Evolutionary conservation across 768 basidiomycete species (phyloP), one percentile per base, ranked within the genome.

Genomic region (Boletellus ananas): DNA sequence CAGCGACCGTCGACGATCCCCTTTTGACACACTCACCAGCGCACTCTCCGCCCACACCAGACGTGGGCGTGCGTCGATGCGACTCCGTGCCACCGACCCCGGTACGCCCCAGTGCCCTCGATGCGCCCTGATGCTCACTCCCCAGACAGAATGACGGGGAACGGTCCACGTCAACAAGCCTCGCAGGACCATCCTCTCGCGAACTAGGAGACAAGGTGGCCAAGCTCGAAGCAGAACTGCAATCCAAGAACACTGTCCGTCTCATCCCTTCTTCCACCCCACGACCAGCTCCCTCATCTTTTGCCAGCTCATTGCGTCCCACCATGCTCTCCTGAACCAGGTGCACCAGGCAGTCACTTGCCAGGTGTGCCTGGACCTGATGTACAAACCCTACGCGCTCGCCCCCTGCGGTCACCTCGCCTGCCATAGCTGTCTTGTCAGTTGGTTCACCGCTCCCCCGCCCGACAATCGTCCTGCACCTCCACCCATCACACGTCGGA

Each of bases 351-450:
- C 83, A 0, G 65, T 88, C 21, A 85, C 80, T 12, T 91, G 89
- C 52, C 85, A 90, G 64, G 84, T 91, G 53, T 91, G 89, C 60
- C 72, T 90, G 23, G 87, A 89, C 57, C 70, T 87, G 20, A 73
- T 91, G 64, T 74, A 85, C 63, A 80, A 78, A 55, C 87, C 89
- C 0, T 90, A 80, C 55, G 81, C 86, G 0, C 79, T 89, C 17
- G 76, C 84, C 0, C 87, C 87, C 1, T 90, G 87, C 50, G 87
- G 88, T 5, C 87, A 89, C 54, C 71, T 86, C 42, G 79, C 80
- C 3, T 90, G 87, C 58, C 78, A 89, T 51, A 61, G 67, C 14
- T 90, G 89, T 59, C 80, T 92, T 11, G 75, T 90, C 16, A 74
- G 76, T 31, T 92, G 89, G 89, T 92, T 91, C 65, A 83, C 78